A percentile compares a stretch with the other conserved stretches of the same genome.
These are phyloP conservation scores for Chytridium lagenaria DNA, from an alignment of 371 early-diverging fungal genomes.

Conservation along the genomic window DNA sequence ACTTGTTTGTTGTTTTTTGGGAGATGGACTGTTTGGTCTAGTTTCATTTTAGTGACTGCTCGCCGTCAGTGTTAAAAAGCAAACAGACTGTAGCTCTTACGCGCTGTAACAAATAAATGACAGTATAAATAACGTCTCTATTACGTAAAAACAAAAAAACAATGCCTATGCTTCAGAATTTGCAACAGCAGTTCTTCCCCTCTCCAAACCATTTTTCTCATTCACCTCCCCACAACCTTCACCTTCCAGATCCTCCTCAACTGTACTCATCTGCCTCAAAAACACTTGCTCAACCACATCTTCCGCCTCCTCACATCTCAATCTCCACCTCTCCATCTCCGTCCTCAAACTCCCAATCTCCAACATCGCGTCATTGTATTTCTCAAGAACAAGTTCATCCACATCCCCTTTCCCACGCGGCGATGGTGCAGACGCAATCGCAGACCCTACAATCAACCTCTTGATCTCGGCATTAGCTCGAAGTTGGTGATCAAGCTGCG, in stretches of 20 bases:
- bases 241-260: not conserved
- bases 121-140: no score
- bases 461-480: constrained; percentile 40
- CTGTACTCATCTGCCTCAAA: constrained; percentile 2
- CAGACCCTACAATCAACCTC: constrained; percentile 34
- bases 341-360: constrained; percentile 41
- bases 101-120: no score
- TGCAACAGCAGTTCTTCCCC: no score
- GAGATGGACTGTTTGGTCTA: no score
- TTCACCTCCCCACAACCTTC: no score
- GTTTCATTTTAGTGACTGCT: no score
- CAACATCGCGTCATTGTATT: constrained; percentile 34
- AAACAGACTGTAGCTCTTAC: no score
- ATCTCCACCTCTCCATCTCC: constrained; percentile 40
- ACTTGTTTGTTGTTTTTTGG: no score
- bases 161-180: no score
- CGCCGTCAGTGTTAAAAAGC: no score
- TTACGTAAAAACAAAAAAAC: no score
- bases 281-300: constrained; percentile 39
- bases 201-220: no score
- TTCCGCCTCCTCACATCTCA: constrained; percentile 46
- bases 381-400: constrained; percentile 17
- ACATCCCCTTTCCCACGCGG: not conserved
- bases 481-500: constrained; percentile 39
- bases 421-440: constrained; percentile 1